Evolutionary conservation across 2,329 filamentous ascomycete genomes (phyloP).

Genomic region (Hypoxylon sp.): DNA sequence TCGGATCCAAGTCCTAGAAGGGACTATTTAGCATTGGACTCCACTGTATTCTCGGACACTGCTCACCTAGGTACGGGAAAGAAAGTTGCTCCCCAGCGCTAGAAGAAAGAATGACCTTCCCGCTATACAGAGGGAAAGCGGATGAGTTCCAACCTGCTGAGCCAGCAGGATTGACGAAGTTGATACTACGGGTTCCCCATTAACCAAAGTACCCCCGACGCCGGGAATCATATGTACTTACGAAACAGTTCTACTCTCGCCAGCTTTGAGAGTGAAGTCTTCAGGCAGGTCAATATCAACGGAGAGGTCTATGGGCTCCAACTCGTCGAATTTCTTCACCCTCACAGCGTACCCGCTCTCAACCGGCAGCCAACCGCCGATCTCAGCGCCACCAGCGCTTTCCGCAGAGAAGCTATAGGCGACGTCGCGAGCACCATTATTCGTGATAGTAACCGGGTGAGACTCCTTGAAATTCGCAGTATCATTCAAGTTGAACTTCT

Average conservation of each 20-base stretch:
- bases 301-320: constrained; percentile 41
- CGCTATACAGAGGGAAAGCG: constrained; percentile 55
- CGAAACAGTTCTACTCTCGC: constrained; percentile 48
- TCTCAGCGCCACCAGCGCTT: constrained; percentile 57
- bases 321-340: constrained; percentile 45
- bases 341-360: constrained; percentile 28
- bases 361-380: constrained; percentile 43
- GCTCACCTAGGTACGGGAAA: constrained; percentile 55
- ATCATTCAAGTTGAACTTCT: constrained; percentile 62
- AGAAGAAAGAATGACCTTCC: constrained; percentile 53
- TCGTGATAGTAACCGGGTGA: constrained; percentile 53
- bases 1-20: constrained; percentile 45
- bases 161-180: constrained; percentile 51
- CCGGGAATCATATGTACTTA: constrained; percentile 21
- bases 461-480: constrained; percentile 57
- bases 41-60: not conserved
- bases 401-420: constrained; percentile 54
- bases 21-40: not conserved
- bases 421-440: constrained; percentile 54
- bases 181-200: constrained; percentile 40
- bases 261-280: constrained; percentile 48
- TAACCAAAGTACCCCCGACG: not conserved
- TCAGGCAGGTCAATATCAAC: constrained; percentile 45
- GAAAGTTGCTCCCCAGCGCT: constrained; percentile 54
- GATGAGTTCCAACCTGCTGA: constrained; percentile 49